Percentiles rank a stretch among this genome's conserved stretches.
These are phyloP conservation scores for Wickerhamomyces hampshirensis DNA, from an alignment of 805 yeast genomes.

Conservation along the genomic window DNA sequence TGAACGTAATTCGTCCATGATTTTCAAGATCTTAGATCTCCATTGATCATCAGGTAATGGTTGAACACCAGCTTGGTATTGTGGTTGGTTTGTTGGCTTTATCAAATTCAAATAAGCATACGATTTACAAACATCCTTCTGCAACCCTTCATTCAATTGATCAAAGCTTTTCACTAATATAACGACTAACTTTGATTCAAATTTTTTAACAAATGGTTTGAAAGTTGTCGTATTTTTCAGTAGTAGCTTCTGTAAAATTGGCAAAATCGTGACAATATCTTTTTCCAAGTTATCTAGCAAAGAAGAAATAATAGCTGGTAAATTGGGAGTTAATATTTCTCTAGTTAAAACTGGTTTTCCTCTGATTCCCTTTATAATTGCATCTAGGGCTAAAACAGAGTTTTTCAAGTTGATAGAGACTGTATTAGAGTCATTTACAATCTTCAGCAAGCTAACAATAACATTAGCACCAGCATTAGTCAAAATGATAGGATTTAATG, in stretches of 20 bases:
- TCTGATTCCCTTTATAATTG: constrained; percentile 42
- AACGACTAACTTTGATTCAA: constrained; percentile 39
- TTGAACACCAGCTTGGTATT: constrained; percentile 27
- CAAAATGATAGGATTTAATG: constrained; percentile 24
- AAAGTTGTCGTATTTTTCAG: constrained; percentile 69
- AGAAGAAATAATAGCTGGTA: constrained; percentile 54
- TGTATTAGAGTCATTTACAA: constrained; percentile 28
- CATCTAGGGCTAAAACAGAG: constrained; percentile 26
- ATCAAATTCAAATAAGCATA: constrained; percentile 53
- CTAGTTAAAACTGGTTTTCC: constrained; percentile 83
- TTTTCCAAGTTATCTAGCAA: constrained; percentile 43
- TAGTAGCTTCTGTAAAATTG: constrained; percentile 40
- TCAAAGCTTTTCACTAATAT: constrained; percentile 32
- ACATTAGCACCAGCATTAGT: constrained; percentile 34
- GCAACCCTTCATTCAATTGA: constrained; percentile 35
- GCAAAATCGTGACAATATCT: constrained; percentile 29
- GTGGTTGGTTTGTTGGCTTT: constrained; percentile 32
- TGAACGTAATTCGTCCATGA: constrained; percentile 50
- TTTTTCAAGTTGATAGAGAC: constrained; percentile 27
- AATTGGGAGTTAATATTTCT: constrained; percentile 75
- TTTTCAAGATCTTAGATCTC: constrained; percentile 41
- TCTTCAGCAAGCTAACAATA: constrained; percentile 31
- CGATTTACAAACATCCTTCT: constrained; percentile 39
- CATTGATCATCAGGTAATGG: constrained; percentile 38
- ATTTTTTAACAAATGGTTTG: constrained; percentile 69